Percentiles rank a stretch among this genome's conserved stretches.
These are phyloP conservation scores for Neonectria faginata DNA, from an alignment of 2,329 filamentous ascomycete species.

Conservation along the genomic window DNA sequence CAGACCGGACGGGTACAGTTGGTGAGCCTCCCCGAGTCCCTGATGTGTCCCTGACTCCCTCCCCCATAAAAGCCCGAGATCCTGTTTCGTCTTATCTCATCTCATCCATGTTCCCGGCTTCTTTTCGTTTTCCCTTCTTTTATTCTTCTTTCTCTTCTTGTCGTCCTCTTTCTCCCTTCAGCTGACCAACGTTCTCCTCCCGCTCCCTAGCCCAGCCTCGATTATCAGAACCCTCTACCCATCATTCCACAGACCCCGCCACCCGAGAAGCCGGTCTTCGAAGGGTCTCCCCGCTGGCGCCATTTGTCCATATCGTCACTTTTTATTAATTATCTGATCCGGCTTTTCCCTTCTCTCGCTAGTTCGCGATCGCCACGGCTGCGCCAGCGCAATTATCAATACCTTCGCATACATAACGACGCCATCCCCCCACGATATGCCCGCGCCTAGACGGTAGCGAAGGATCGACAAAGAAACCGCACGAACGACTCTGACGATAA, in stretches of 20 bases:
- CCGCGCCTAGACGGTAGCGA: constrained; percentile 36
- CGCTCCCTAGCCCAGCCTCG: constrained; percentile 8
- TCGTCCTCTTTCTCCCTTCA: background rate
- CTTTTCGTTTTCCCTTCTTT: background rate
- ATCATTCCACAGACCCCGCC: constrained; percentile 25
- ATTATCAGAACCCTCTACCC: constrained; percentile 24
- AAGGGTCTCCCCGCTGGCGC: constrained; percentile 9
- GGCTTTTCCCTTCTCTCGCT: constrained; percentile 30
- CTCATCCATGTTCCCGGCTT: constrained; percentile 11
- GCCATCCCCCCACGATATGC: constrained; percentile 34
- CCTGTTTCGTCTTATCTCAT: constrained; percentile 29
- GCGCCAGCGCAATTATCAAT: constrained; percentile 2
- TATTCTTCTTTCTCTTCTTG: background rate
- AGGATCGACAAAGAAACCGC: constrained; percentile 35
- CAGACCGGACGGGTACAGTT: background rate
- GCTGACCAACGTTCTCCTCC: constrained; percentile 17
- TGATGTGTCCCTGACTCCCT: background rate
- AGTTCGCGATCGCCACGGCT: constrained; percentile 11
- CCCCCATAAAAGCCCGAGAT: constrained; percentile 22
- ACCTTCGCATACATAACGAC: constrained; percentile 17
- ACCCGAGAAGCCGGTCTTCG: constrained; percentile 33
- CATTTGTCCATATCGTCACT: constrained; percentile 6
- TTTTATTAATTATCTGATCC: constrained; percentile 24
- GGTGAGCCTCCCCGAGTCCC: constrained; percentile 5
- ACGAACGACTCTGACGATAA: constrained; percentile 11